These are phyloP conservation scores for Cladosporium austrohemisphaericum DNA, from an alignment of 2,329 filamentous ascomycete genomes.

Conservation along the genomic window DNA sequence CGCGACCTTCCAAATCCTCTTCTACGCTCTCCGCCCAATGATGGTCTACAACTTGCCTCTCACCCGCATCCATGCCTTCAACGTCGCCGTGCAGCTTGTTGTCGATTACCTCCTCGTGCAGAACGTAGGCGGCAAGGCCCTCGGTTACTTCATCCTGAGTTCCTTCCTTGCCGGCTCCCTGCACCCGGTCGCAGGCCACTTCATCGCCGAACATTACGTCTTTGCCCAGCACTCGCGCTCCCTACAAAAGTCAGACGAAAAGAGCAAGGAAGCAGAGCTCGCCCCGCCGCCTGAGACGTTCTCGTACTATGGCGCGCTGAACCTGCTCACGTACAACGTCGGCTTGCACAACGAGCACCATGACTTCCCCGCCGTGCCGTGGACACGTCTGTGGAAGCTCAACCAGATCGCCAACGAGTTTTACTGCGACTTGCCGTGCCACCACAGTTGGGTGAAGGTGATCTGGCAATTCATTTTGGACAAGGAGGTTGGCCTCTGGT, in stretches of 20 bases:
- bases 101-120: slow-evolving; percentile 72
- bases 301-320: slow-evolving; percentile 92
- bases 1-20: slow-evolving; percentile 98
- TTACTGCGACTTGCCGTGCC: slow-evolving; percentile 79
- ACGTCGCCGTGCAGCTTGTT: slow-evolving; percentile 69
- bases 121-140: slow-evolving; percentile 57
- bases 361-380: slow-evolving; percentile 94
- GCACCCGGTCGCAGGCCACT: slow-evolving; percentile 93
- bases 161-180: slow-evolving; percentile 91
- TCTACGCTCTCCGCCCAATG: slow-evolving; percentile 96
- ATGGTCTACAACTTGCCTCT: slow-evolving; percentile 86
- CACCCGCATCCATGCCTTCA: slow-evolving; percentile 78
- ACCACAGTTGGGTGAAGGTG: slow-evolving; percentile 87
- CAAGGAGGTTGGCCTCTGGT: slow-evolving; percentile 81
- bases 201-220: slow-evolving; percentile 87
- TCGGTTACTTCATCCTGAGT: slow-evolving; percentile 81
- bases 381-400: slow-evolving; percentile 77
- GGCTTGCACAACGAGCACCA: slow-evolving; percentile 98
- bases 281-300: slow-evolving; percentile 79
- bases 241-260: slow-evolving; percentile 27
- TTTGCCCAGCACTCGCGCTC: slow-evolving; percentile 53
- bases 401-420: slow-evolving; percentile 83
- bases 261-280: slow-evolving; percentile 43
- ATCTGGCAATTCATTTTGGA: slow-evolving; percentile 96
- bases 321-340: slow-evolving; percentile 93